Evolutionary conservation across 768 basidiomycete genomes (phyloP).

Genomic region (Russula ochroleuca): DNA sequence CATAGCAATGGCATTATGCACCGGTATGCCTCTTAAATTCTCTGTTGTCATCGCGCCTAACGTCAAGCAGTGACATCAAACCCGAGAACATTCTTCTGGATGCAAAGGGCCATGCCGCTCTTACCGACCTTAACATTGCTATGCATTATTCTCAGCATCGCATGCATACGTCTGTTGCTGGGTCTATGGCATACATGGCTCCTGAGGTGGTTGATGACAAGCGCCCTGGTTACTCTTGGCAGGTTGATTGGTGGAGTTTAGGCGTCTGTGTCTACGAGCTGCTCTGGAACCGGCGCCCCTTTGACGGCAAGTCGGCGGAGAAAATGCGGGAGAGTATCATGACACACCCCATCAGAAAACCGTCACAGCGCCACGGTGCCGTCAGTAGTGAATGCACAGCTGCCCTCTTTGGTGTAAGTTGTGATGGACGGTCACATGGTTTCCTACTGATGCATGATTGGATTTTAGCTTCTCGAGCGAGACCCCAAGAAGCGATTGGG

Average conservation of each 20-base stretch:
- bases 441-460: background rate
- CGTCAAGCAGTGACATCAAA: constrained; percentile 72
- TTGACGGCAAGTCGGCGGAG: constrained; percentile 85
- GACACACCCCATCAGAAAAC: constrained; percentile 71
- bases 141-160: constrained; percentile 93
- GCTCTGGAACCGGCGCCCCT: constrained; percentile 77
- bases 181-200: constrained; percentile 99
- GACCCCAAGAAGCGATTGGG: constrained; percentile 76
- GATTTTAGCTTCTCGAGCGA: constrained; percentile 72
- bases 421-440: background rate
- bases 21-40: constrained; percentile 51
- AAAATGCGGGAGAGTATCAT: constrained; percentile 85
- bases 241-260: constrained; percentile 94
- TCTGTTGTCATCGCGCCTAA: constrained; percentile 24
- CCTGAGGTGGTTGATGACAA: constrained; percentile 76
- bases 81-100: constrained; percentile 97
- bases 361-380: constrained; percentile 43
- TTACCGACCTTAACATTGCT: constrained; percentile 99
- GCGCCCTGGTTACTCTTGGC: constrained; percentile 89
- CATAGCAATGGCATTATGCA: constrained; percentile 92
- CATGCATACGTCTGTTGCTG: constrained; percentile 88
- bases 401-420: constrained; percentile 62
- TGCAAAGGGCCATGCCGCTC: constrained; percentile 87
- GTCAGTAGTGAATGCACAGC: constrained; percentile 64
- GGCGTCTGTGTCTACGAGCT: constrained; percentile 89